phyloP scores from a whole-genome alignment of 371 early-diverging fungal species.

The Rhizopus microsporus region DNA sequence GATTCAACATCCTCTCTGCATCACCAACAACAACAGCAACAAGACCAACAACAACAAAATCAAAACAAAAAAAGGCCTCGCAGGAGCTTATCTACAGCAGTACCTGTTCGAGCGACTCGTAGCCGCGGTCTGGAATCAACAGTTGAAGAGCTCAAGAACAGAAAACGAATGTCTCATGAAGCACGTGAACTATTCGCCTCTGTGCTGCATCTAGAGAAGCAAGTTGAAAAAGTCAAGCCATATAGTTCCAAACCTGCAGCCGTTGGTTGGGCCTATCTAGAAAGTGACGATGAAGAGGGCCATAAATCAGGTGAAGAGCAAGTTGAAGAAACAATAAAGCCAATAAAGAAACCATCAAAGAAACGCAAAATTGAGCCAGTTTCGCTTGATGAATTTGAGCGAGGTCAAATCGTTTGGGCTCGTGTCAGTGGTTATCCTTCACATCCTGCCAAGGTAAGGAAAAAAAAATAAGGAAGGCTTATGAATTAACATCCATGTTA shows the following conservation, averaged over 20 bases:
- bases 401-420: slow-evolving; percentile 48
- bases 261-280: slow-evolving; percentile 22
- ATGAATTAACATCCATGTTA: neutral
- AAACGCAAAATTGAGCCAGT: neutral
- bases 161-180: slow-evolving; percentile 18
- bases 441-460: slow-evolving; percentile 48
- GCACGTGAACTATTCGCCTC: slow-evolving; percentile 11
- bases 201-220: slow-evolving; percentile 2
- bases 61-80: neutral
- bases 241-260: slow-evolving; percentile 13
- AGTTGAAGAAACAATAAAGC: slow-evolving; percentile 1
- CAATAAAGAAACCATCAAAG: neutral
- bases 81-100: neutral
- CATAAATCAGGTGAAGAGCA: slow-evolving; percentile 4
- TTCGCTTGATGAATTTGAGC: slow-evolving; percentile 5
- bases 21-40: neutral
- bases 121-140: slow-evolving; percentile 14
- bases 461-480: neutral
- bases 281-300: slow-evolving; percentile 12
- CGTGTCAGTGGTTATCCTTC: slow-evolving; percentile 47
- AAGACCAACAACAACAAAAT: neutral
- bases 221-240: slow-evolving; percentile 8
- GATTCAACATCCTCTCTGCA: too few species aligned
- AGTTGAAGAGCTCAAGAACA: slow-evolving; percentile 15
- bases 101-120: slow-evolving; percentile 13